Evolutionary conservation across 2,329 filamentous ascomycete genomes (phyloP), one percentile per base, ranked within the genome.

Genomic region (Penicillium verrucosum): DNA sequence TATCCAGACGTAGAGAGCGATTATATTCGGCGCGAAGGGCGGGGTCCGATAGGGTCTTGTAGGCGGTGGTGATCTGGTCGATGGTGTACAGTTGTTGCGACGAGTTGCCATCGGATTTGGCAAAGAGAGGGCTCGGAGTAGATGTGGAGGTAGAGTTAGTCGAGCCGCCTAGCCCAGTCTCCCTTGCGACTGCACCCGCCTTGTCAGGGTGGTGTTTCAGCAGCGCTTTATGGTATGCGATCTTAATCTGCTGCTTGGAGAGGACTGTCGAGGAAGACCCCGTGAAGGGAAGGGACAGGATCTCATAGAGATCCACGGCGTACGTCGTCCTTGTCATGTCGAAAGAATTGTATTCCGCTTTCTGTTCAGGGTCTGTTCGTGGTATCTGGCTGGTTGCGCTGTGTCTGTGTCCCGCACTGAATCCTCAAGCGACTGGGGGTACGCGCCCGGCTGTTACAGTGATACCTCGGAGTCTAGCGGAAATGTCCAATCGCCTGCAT

Each of bases 121-220:
- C n/a, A 50, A 32, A 41, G 25, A 27, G 34, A 48, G 25, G 16
- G 10, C 46, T 48, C 4, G 36, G 27, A 34, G 49, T 18, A 34
- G 40, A 25, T 6, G 9, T 36, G 27, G 27, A 18, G 8, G 21
- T 43, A 36, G 29, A 50, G 8, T 32, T 25, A 38, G 30, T 27
- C 27, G 34, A 43, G 6, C 32, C 6, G 1, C 44, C 18, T 6
- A 54, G 30, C 2, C 49, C 58, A 6, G 60, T 25, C 5, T 65
- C 60, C n/a, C 54, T 52, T 36, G 62, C 49, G 51, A 60, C 36
- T 16, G 66, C 53, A n/a, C 56, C 48, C 2, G 66, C 63, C 68
- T 85, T 86, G 71, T 87, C 84, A 0, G 85, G 85, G 66, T 87
- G 85, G 62, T 85, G 76, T 27, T 70, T 69, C 5, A 87, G 75